phyloP scores from a whole-genome alignment of 2,329 filamentous ascomycete genomes.

The Penicillium hesseltinei region DNA sequence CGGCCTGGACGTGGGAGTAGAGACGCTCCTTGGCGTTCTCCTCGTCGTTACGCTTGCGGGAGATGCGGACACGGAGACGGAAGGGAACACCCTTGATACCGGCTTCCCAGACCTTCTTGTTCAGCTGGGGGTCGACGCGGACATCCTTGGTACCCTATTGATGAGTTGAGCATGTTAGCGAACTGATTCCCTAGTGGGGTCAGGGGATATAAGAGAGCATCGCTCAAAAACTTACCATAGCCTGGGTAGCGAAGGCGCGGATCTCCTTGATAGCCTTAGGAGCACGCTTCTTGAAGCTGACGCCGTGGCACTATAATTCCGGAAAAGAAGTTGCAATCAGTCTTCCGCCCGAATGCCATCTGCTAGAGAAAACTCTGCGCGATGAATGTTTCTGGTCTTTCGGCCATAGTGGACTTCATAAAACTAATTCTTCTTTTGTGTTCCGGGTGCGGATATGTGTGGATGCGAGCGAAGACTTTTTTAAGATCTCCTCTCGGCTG shows the following conservation, averaged over 20 bases:
- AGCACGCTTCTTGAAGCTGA: constrained; percentile 99
- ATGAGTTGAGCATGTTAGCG: constrained; percentile 7
- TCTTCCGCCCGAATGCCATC: constrained; percentile 63
- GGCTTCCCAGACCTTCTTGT: constrained; percentile 99
- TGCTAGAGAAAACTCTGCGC: constrained; percentile 27
- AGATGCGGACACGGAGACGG: constrained; percentile 97
- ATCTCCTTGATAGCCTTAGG: constrained; percentile 99
- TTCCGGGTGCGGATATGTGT: constrained; percentile 16
- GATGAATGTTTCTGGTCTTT: constrained; percentile 29
- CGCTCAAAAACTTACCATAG: constrained; percentile 74
- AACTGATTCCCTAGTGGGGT: not conserved
- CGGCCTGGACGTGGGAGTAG: constrained; percentile 99
- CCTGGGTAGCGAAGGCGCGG: constrained; percentile 84
- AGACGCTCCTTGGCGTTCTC: constrained; percentile 99
- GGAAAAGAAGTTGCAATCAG: constrained; percentile 54
- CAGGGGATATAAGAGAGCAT: not conserved
- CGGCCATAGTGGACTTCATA: constrained; percentile 65
- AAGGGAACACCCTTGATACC: constrained; percentile 98
- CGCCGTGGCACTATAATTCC: constrained; percentile 78
- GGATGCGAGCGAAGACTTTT: constrained; percentile 11
- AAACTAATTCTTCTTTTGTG: constrained; percentile 59
- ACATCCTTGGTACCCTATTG: constrained; percentile 89
- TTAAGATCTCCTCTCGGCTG: constrained; percentile 8
- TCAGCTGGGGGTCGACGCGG: constrained; percentile 95
- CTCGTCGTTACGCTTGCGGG: constrained; percentile 99